phyloP scores from a whole-genome alignment of 495 filamentous ascomycete genomes.

The Penicillium psychrofluorescens region DNA sequence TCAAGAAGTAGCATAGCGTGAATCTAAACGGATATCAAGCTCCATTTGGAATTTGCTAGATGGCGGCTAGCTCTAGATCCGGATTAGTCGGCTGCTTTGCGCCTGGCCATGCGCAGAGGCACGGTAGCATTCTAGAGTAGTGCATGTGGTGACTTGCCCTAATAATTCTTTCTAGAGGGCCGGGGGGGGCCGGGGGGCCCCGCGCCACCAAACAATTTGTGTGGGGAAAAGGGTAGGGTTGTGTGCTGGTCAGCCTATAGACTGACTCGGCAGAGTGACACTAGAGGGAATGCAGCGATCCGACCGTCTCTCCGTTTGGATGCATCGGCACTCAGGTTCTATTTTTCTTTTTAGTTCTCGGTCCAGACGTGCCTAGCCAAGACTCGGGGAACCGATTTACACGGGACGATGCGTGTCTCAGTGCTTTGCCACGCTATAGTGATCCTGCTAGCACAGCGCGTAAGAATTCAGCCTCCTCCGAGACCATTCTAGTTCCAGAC shows the following conservation, averaged over 20 bases:
- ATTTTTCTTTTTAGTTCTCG: background rate
- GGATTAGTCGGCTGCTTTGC: background rate
- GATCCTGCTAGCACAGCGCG: too few relatives aligned
- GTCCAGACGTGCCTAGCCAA: background rate
- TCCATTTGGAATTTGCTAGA: background rate
- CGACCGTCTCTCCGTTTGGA: too few relatives aligned
- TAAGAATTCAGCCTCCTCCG: constrained; percentile 1
- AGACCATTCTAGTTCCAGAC: constrained; percentile 11
- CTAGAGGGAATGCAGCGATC: too few relatives aligned
- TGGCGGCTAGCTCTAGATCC: background rate
- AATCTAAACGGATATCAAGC: background rate
- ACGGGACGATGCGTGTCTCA: constrained; percentile 4
- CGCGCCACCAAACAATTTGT: constrained; percentile 3
- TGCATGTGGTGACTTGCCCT: background rate
- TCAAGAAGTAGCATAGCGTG: background rate
- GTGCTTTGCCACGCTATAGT: background rate
- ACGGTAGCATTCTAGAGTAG: constrained; percentile 3
- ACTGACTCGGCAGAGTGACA: background rate
- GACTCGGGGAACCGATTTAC: constrained; percentile 5
- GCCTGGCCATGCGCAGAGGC: background rate
- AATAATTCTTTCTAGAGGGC: too few relatives aligned
- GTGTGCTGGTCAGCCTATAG: constrained; percentile 1
- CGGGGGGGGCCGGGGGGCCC: background rate
- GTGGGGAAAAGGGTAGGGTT: background rate
- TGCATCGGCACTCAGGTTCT: too few relatives aligned